Percentiles rank a stretch among this genome's conserved stretches.
Conservation (phyloP, 495 filamentous ascomycete genomes). For the Cairneyella variabilis region DNA sequence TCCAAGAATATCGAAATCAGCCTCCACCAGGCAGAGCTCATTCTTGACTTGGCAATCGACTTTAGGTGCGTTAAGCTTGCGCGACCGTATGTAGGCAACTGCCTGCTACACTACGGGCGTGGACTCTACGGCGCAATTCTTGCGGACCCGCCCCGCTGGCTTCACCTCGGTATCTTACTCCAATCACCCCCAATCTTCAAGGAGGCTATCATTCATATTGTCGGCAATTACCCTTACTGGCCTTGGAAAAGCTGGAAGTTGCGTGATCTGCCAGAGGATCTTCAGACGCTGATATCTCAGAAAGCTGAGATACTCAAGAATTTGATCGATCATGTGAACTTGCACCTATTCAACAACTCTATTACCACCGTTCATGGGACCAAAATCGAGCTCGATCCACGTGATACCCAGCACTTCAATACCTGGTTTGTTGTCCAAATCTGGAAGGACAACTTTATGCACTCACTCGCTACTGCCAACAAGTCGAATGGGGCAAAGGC, state of each 20-base stretch:
- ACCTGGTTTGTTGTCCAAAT: not conserved
- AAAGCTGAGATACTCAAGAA: constrained; percentile 2
- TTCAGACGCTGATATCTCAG: no score
- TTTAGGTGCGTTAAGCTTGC: not conserved
- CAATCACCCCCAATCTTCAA: constrained; percentile 15
- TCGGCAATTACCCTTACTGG: constrained; percentile 5
- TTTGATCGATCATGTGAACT: constrained; percentile 2
- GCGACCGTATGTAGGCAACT: not conserved
- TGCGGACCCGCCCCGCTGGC: constrained; percentile 14
- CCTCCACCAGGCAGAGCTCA: constrained; percentile 2
- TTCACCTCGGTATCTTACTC: constrained; percentile 3
- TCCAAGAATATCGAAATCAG: constrained; percentile 10
- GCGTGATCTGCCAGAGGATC: not conserved
- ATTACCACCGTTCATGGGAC: constrained; percentile 4
- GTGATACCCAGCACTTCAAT: not conserved
- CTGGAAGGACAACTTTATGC: constrained; percentile 11
- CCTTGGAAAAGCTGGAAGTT: not conserved
- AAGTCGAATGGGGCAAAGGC: not conserved
- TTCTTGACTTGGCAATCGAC: constrained; percentile 1
- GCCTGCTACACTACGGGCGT: constrained; percentile 2
- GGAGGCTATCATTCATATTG: constrained; percentile 20
- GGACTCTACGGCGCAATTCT: constrained; percentile 13
- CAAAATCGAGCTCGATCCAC: not conserved
- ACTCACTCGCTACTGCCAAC: not conserved
- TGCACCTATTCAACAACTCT: not conserved